These are phyloP conservation scores for Monilinia laxa DNA, from an alignment of 2,329 filamentous ascomycete genomes.

Conservation along the genomic window DNA sequence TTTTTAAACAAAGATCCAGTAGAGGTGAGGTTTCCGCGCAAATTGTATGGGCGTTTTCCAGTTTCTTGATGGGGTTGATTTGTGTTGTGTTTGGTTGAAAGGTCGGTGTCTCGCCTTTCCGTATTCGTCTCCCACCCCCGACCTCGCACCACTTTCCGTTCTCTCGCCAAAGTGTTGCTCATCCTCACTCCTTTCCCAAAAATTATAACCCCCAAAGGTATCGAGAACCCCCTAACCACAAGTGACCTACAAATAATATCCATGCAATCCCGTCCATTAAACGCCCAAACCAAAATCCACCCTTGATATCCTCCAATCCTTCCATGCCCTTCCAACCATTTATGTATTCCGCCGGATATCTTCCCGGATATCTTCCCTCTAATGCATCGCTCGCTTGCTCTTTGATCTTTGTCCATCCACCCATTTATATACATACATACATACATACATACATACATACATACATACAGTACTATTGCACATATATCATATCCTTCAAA, in stretches of 20 bases:
- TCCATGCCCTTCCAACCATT: conserved; percentile 13
- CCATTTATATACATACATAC: conserved; percentile 7
- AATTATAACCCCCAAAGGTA: conserved; percentile 9
- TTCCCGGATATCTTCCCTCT: neutral
- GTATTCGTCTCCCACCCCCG: neutral
- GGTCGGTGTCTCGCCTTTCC: neutral
- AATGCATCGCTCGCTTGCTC: conserved; percentile 13
- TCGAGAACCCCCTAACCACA: neutral
- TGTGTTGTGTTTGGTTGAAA: neutral
- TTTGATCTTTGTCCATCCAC: neutral
- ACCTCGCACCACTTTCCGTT: neutral
- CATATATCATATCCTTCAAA: neutral
- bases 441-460: conserved; percentile 9
- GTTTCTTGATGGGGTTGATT: neutral
- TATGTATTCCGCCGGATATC: conserved; percentile 5
- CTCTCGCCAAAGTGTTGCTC: neutral
- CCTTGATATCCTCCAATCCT: conserved; percentile 6
- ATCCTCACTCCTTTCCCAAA: neutral
- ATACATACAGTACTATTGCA: conserved; percentile 9
- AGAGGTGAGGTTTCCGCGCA: conserved; percentile 6
- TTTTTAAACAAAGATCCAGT: conserved; percentile 8
- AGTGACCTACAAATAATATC: neutral
- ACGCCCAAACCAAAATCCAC: conserved; percentile 3
- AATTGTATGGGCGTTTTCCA: conserved; percentile 10
- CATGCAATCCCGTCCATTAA: conserved; percentile 9